A percentile compares a stretch with the other conserved stretches of the same genome.
Conservation (phyloP, 805 yeast genomes). For the Yamadazyma kitorensis region DNA sequence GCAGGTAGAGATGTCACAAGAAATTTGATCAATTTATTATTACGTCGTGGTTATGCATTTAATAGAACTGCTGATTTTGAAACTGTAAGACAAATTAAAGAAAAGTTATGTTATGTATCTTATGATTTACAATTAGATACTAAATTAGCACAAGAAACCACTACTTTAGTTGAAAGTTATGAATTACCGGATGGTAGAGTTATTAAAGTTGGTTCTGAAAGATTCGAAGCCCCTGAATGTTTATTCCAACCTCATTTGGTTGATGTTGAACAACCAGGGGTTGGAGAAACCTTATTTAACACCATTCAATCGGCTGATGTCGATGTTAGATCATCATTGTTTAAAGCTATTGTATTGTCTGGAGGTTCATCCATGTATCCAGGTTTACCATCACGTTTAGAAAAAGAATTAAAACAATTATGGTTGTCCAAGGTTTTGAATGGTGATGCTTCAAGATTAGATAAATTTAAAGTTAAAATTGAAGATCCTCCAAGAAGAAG, state of each 20-base stretch:
- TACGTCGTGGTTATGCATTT: slow-evolving; percentile 96
- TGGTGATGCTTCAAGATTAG: slow-evolving; percentile 82
- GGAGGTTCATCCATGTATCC: slow-evolving; percentile 99
- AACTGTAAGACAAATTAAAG: slow-evolving; percentile 97
- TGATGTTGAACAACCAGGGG: slow-evolving; percentile 95
- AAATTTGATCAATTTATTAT: slow-evolving; percentile 81
- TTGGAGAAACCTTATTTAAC: slow-evolving; percentile 88
- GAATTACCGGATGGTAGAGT: slow-evolving; percentile 97
- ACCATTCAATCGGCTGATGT: slow-evolving; percentile 94
- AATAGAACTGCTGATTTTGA: slow-evolving; percentile 98
- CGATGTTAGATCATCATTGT: slow-evolving; percentile 84
- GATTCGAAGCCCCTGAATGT: slow-evolving; percentile 97
- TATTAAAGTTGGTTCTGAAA: slow-evolving; percentile 90
- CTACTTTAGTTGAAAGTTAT: slow-evolving; percentile 84
- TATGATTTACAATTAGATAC: slow-evolving; percentile 90
- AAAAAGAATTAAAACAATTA: slow-evolving; percentile 92
- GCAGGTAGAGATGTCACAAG: slow-evolving; percentile 99
- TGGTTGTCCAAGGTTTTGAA: slow-evolving; percentile 89
- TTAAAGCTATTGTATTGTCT: slow-evolving; percentile 87
- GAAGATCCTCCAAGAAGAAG: slow-evolving; percentile 99
- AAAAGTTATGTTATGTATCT: slow-evolving; percentile 91
- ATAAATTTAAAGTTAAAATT: slow-evolving; percentile 90
- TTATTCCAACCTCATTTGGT: slow-evolving; percentile 93
- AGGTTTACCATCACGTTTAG: slow-evolving; percentile 92
- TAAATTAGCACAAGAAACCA: slow-evolving; percentile 88